phyloP scores from a whole-genome alignment of 768 basidiomycete genomes.

The Termitomyces sp. region DNA sequence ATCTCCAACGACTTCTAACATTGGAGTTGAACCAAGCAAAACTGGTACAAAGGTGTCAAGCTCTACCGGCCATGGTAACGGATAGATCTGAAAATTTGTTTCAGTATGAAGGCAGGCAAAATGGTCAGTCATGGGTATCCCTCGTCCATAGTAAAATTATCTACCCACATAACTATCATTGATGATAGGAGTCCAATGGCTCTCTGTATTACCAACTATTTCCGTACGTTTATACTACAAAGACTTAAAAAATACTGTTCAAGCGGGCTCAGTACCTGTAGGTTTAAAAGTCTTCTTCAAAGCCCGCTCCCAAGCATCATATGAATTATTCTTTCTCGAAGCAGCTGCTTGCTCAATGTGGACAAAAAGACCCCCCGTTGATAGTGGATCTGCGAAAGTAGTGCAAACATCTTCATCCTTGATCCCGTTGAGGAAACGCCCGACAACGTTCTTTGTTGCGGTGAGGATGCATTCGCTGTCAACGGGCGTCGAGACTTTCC shows the following conservation, averaged over 20 bases:
- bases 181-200: background rate
- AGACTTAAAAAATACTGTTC: background rate
- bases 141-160: background rate
- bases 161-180: background rate
- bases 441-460: conserved; percentile 40
- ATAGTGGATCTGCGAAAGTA: conserved; percentile 15
- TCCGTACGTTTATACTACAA: too few relatives aligned
- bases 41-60: background rate
- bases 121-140: too few relatives aligned
- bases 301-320: conserved; percentile 28
- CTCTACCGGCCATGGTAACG: too few relatives aligned
- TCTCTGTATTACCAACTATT: background rate
- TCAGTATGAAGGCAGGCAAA: background rate
- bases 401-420: conserved; percentile 23
- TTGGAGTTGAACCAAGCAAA: background rate
- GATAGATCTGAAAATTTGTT: too few relatives aligned
- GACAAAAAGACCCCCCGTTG: conserved; percentile 31
- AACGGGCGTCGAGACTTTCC: conserved; percentile 34
- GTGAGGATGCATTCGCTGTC: conserved; percentile 34
- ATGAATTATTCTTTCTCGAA: conserved; percentile 16
- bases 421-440: conserved; percentile 36
- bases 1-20: background rate
- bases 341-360: conserved; percentile 34
- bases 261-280: too few relatives aligned
- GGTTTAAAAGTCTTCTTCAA: conserved; percentile 25